These are phyloP conservation scores for Wickerhamiella siamensis DNA, from an alignment of 805 yeast genomes.

Conservation along the genomic window DNA sequence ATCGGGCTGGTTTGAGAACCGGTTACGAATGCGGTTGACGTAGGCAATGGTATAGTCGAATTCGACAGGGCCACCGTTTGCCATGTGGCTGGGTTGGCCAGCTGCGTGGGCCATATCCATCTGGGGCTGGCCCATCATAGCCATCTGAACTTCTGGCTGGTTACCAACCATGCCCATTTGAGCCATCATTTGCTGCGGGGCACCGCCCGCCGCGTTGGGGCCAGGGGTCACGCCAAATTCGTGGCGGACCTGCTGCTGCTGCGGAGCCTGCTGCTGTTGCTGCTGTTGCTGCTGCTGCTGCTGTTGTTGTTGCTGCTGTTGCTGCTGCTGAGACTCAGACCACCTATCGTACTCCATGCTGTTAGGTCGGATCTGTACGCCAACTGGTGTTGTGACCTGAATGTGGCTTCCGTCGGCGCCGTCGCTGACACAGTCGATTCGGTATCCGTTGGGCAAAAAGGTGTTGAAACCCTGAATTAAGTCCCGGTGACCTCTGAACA, in stretches of 20 bases:
- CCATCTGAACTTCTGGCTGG: slow-evolving; percentile 3
- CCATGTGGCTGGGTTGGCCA: slow-evolving; percentile 16
- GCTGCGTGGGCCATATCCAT: slow-evolving; percentile 27
- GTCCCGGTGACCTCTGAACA: slow-evolving; percentile 83
- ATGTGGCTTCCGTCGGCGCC: slow-evolving; percentile 87
- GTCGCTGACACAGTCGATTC: slow-evolving; percentile 78
- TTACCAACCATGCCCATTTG: slow-evolving; percentile 6
- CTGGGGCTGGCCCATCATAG: slow-evolving; percentile 21
- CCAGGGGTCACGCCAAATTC: background rate
- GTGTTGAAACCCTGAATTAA: slow-evolving; percentile 96
- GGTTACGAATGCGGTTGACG: slow-evolving; percentile 88
- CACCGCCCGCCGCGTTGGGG: slow-evolving; percentile 1
- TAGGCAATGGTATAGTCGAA: slow-evolving; percentile 94
- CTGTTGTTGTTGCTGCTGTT: slow-evolving; percentile 14
- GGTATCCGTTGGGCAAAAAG: slow-evolving; percentile 89
- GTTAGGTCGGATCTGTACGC: slow-evolving; percentile 32
- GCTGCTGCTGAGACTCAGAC: slow-evolving; percentile 15
- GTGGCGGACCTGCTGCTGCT: slow-evolving; percentile 4
- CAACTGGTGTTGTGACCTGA: slow-evolving; percentile 89
- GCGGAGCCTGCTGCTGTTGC: slow-evolving; percentile 6
- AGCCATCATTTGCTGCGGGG: slow-evolving; percentile 2
- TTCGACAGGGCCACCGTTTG: slow-evolving; percentile 56
- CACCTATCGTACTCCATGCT: slow-evolving; percentile 1
- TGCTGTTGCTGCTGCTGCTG: slow-evolving; percentile 14
- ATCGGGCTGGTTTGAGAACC: slow-evolving; percentile 89